These are phyloP conservation scores for Aspergillus glaucus DNA, from an alignment of 2,329 filamentous ascomycete species.

Conservation along the genomic window DNA sequence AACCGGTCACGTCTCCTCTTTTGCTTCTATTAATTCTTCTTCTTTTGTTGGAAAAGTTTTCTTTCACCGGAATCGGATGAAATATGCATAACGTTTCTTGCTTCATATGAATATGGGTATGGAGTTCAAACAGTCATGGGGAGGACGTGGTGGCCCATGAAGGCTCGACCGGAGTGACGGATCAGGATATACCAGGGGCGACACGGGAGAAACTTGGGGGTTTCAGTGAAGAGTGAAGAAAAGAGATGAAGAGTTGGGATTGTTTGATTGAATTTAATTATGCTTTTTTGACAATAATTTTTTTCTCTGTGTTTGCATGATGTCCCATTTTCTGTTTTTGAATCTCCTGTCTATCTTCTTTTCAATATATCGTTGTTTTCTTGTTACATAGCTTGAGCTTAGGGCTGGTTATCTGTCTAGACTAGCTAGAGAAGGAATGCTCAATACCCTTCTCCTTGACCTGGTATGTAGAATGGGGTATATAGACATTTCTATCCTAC, in stretches of 20 bases:
- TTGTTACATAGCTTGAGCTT: not conserved
- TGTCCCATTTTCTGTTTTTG: too few relatives aligned
- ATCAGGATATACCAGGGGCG: too few relatives aligned
- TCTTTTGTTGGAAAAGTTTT: slow-evolving; percentile 1
- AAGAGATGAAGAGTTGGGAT: not conserved
- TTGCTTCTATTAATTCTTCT: not conserved
- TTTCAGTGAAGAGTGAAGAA: not conserved
- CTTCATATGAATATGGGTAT: not conserved
- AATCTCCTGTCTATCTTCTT: slow-evolving; percentile 2
- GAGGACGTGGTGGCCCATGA: not conserved
- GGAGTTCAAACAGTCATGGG: not conserved
- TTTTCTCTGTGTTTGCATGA: slow-evolving; percentile 4
- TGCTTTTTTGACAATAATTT: slow-evolving; percentile 4
- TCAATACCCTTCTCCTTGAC: too few relatives aligned
- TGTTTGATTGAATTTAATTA: not conserved
- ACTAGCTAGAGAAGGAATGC: too few relatives aligned
- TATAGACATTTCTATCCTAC: not conserved
- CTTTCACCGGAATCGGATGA: not conserved
- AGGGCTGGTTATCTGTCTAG: not conserved
- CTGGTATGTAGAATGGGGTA: not conserved
- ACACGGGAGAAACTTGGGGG: too few relatives aligned
- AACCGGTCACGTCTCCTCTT: not conserved
- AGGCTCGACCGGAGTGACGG: not conserved
- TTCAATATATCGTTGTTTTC: slow-evolving; percentile 1
- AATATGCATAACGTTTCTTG: slow-evolving; percentile 5